Evolutionary conservation across 805 yeast genomes (phyloP), one percentile per base, ranked within the genome.

Genomic region (Kodamaea sagamina): DNA sequence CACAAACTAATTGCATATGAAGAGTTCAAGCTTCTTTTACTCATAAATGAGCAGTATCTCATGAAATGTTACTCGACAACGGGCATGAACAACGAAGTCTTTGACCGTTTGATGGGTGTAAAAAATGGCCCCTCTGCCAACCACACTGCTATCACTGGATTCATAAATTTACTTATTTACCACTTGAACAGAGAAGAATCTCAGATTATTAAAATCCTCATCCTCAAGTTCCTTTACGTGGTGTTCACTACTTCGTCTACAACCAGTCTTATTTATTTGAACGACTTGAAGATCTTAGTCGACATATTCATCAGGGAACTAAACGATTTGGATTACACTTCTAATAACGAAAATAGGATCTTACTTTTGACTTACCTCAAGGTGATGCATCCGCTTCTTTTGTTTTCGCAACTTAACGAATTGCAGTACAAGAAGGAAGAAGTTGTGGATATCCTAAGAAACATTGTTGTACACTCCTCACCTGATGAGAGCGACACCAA

Each of bases 21-120:
- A 29, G 81, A 84, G 47, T 82, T 89, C 67, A 82, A 81, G 54
- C 66, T 87, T 11, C 61, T 90, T 9, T 67, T 90, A 29, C 82
- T 89, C 1, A 67, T 90, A 18, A 90, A 90, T 62, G 97, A 90
- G 59, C 97, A 90, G 62, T 90, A 80, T 62, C 79, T 90, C 83
- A 84, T 88, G 78, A 48, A 70, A 51, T 61, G 74, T 51, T 54
- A 72, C 60, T 44, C 62, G 4, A 54, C 59, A 27, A 41, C 50
- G 1, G 47, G 47, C 1, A 38, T 49, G 18, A 77, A 81, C 52
- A 76, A 75, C 49, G 52, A 56, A 45, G 84, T 86, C 1, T 78
- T 85, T 54, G 68, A 73, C 4, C 74, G 76, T 2, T 59, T 90
- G 42, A 65, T 75, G 29, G 67, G 73, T n/a, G 64, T 67, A 19